phyloP scores from a whole-genome alignment of 768 basidiomycete species.

The Macrolepiota fuliginosa region DNA sequence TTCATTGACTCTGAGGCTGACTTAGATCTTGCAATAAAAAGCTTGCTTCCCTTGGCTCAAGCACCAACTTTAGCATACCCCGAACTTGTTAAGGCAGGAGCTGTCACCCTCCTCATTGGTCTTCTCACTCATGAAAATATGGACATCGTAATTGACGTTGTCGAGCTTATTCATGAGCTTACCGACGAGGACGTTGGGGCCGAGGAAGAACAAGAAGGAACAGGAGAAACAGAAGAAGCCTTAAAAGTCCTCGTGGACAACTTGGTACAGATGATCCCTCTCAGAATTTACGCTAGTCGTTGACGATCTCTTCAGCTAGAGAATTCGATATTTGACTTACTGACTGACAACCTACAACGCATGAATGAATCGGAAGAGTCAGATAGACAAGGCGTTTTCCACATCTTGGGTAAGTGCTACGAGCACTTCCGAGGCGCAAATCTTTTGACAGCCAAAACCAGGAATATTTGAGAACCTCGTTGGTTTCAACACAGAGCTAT shows the following conservation, averaged over 20 bases:
- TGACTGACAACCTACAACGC: conserved; percentile 85
- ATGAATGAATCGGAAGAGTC: conserved; percentile 91
- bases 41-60: conserved; percentile 86
- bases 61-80: conserved; percentile 82
- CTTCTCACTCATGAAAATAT: conserved; percentile 94
- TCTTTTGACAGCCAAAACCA: conserved; percentile 22
- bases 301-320: conserved; percentile 52
- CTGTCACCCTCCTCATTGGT: conserved; percentile 69
- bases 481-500: conserved; percentile 78
- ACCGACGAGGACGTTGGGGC: conserved; percentile 95
- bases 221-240: conserved; percentile 60
- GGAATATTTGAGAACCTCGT: conserved; percentile 93
- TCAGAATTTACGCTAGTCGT: background rate
- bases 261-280: conserved; percentile 51
- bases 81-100: conserved; percentile 79
- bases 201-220: conserved; percentile 62
- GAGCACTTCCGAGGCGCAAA: too few species aligned
- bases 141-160: conserved; percentile 95
- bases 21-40: conserved; percentile 84
- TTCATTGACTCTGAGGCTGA: conserved; percentile 99
- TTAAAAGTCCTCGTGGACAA: conserved; percentile 73
- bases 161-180: conserved; percentile 89
- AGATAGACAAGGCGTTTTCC: conserved; percentile 90
- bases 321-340: conserved; percentile 80
- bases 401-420: conserved; percentile 65